Conservation (phyloP, 495 filamentous ascomycete species). For the Trichoderma gamsii region DNA sequence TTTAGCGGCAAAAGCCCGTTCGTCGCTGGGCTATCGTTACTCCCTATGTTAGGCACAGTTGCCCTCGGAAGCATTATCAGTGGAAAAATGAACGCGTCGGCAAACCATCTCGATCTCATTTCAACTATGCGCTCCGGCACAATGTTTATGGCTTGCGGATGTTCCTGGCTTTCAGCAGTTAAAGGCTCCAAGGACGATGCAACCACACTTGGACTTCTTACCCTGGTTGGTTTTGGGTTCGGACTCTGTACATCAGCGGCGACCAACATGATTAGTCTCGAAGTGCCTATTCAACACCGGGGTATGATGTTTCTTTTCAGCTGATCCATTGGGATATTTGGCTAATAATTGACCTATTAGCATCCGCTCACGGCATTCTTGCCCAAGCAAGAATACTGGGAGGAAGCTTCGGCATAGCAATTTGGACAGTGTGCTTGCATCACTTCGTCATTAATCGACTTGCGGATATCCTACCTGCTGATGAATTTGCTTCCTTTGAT, state of each 20-base stretch:
- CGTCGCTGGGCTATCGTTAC: constrained; percentile 51
- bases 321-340: not conserved
- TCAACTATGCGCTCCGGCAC: constrained; percentile 33
- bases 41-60: constrained; percentile 47
- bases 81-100: constrained; percentile 32
- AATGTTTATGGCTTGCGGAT: constrained; percentile 34
- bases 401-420: constrained; percentile 48
- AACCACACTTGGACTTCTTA: constrained; percentile 37
- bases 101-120: constrained; percentile 26
- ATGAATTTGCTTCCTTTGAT: constrained; percentile 25
- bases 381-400: constrained; percentile 48
- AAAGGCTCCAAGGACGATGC: constrained; percentile 28
- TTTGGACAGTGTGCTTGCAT: constrained; percentile 40
- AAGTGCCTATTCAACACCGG: constrained; percentile 34
- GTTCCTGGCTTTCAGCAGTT: constrained; percentile 29
- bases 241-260: constrained; percentile 34
- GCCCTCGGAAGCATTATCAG: constrained; percentile 43
- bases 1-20: constrained; percentile 45
- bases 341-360: constrained; percentile 20
- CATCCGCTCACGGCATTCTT: constrained; percentile 46
- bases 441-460: constrained; percentile 23
- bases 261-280: constrained; percentile 31
- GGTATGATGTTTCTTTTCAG: constrained; percentile 24
- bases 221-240: constrained; percentile 43
- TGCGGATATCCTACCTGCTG: constrained; percentile 18